Base-by-base conservation (phyloP, 2,329 filamentous ascomycete genomes). In the Aspergillus clavatus region DNA sequence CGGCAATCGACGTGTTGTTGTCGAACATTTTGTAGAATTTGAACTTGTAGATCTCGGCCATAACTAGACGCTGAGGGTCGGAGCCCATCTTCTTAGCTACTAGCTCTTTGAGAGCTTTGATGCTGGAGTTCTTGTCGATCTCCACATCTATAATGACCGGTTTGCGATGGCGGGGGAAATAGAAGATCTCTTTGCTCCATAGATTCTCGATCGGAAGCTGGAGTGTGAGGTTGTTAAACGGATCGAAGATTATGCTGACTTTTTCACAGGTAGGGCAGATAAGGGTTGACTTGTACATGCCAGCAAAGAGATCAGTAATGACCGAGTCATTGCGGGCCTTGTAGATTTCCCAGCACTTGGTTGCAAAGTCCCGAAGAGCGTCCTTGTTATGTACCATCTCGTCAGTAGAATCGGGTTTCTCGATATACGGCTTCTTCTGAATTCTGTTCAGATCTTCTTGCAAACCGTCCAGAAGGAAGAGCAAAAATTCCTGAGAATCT, bases 241-340 rank as follows among this genome's bases (percentile, higher is more conserved):
- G 93, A 64, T 98, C 93, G 61, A 98, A 98, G 0, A 93, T 97
- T 58, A 98, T 95, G 78, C 90, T 96, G 68, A 97, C 86, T 71
- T 97, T 98, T 56, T 85, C 79, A 66, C 93, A 98, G 6, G 79
- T 80, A 0, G 93, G 93, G 62, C 93, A 98, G 52, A 93, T 85
- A 52, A 98, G 79, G 0, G 91, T 97, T 36, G 94, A 97, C 72
- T 97, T 96, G 78, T 97, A 98, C 78, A 97, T 89, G 52, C 93
- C 93, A 18, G 89, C 94, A 67, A 98, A 98, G 8, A 98, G 77
- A 63, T 98, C 93, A 46, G 89, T 91, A 54, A 96, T 87, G 31
- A 97, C 86, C 0, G 93, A 97, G 62, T 97, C 89, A 56, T 98
- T 95, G 42, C 93, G 84, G 52, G 85, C 84, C 61, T 89, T 87